phyloP scores from a whole-genome alignment of 1,284 basidiomycete genomes.

The Apiotrichum veenhuisii region DNA sequence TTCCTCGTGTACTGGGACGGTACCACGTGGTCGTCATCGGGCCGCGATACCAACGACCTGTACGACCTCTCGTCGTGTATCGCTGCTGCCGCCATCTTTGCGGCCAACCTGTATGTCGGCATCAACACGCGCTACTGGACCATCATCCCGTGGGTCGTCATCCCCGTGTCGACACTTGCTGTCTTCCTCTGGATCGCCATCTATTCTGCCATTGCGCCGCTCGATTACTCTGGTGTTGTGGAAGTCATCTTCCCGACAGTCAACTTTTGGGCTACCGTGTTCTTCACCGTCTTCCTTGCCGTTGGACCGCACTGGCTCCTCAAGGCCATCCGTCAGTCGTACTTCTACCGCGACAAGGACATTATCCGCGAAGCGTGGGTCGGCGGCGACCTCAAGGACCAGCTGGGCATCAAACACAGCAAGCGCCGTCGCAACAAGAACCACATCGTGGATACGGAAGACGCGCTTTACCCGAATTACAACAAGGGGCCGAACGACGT shows the following conservation, averaged over 20 bases:
- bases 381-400: slow-evolving; percentile 73
- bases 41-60: slow-evolving; percentile 69
- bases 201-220: slow-evolving; percentile 69
- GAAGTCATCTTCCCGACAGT: slow-evolving; percentile 69
- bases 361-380: slow-evolving; percentile 88
- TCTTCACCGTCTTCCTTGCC: slow-evolving; percentile 65
- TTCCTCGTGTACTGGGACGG: slow-evolving; percentile 69
- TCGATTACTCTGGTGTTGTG: slow-evolving; percentile 70
- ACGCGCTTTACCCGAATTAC: neutral
- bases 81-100: slow-evolving; percentile 76
- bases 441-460: neutral
- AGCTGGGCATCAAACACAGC: slow-evolving; percentile 60
- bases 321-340: slow-evolving; percentile 26
- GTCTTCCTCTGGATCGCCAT: slow-evolving; percentile 81
- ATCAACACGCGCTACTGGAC: slow-evolving; percentile 90
- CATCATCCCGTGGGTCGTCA: slow-evolving; percentile 73
- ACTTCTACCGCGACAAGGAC: slow-evolving; percentile 55
- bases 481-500: neutral
- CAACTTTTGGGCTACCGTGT: slow-evolving; percentile 74
- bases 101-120: slow-evolving; percentile 83
- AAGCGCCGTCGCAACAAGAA: slow-evolving; percentile 19
- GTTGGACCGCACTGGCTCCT: slow-evolving; percentile 56
- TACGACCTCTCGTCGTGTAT: slow-evolving; percentile 91
- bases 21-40: slow-evolving; percentile 63
- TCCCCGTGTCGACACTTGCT: slow-evolving; percentile 71